Percentiles rank a stretch among this genome's conserved stretches.
Conservation (phyloP, 129 eudicot genomes). For the Saposhnikovia divaricata region DNA sequence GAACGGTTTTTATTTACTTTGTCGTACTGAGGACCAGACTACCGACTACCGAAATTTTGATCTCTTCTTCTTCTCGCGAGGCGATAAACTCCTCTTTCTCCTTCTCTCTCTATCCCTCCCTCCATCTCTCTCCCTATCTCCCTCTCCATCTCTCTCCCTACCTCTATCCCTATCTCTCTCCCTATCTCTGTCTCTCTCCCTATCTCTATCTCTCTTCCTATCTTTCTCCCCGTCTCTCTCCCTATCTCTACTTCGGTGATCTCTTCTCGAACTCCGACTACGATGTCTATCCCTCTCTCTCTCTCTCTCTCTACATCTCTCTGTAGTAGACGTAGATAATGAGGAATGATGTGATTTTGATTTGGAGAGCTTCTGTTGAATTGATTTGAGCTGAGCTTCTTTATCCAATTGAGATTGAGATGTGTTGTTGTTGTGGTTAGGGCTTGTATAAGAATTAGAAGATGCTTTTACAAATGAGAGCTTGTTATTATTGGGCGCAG, state of each 20-base stretch:
- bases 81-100: slow-evolving; percentile 45
- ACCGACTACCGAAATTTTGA: too few species aligned
- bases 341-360: slow-evolving; percentile 24
- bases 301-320: slow-evolving; percentile 12
- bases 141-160: slow-evolving; percentile 20
- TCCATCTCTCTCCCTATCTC: too few species aligned
- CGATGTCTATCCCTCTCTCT: slow-evolving; percentile 4
- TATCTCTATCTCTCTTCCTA: slow-evolving; percentile 20
- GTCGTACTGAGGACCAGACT: too few species aligned
- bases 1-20: too few species aligned
- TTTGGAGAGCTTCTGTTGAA: slow-evolving; percentile 58
- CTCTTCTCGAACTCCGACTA: slow-evolving; percentile 29
- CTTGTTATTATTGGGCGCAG: slow-evolving; percentile 26
- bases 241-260: slow-evolving; percentile 13
- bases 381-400: slow-evolving; percentile 50
- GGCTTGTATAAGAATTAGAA: slow-evolving; percentile 20
- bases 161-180: slow-evolving; percentile 23
- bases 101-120: slow-evolving; percentile 29
- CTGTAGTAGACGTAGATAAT: slow-evolving; percentile 25
- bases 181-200: slow-evolving; percentile 16
- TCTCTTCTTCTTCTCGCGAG: slow-evolving; percentile 33
- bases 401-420: slow-evolving; percentile 28
- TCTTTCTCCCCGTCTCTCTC: too few species aligned
- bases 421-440: slow-evolving; percentile 15
- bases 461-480: slow-evolving; percentile 69